Conservation (phyloP, 306 rosid species). For the Vicia villosa region DNA sequence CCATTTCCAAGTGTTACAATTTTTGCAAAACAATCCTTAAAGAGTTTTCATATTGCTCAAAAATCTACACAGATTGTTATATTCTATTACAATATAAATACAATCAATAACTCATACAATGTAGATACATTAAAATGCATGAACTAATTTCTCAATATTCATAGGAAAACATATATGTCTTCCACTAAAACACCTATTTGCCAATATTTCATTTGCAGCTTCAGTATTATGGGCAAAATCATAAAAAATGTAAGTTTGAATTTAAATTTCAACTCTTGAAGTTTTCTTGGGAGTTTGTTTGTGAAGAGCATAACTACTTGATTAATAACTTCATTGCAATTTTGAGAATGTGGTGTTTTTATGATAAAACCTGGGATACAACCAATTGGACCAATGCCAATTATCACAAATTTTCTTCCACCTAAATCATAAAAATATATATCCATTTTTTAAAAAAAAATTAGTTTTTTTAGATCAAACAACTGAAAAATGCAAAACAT, state of each 20-base stretch:
- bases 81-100: too few species aligned
- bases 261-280: not conserved
- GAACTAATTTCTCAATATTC: not conserved
- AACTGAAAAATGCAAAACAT: too few species aligned
- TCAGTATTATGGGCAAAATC: not conserved
- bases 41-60: too few species aligned
- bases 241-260: slow-evolving; percentile 1
- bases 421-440: slow-evolving; percentile 33
- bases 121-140: not conserved
- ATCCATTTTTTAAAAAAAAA: slow-evolving; percentile 1
- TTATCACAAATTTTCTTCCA: slow-evolving; percentile 27
- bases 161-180: not conserved
- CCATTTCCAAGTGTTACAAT: too few species aligned
- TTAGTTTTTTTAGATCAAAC: too few species aligned
- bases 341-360: not conserved
- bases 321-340: slow-evolving; percentile 26
- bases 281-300: slow-evolving; percentile 13
- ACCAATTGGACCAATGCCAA: slow-evolving; percentile 24
- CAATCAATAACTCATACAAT: too few species aligned
- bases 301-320: slow-evolving; percentile 16
- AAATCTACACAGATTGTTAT: too few species aligned
- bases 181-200: not conserved
- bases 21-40: too few species aligned
- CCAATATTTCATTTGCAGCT: not conserved
- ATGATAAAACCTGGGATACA: not conserved